Conservation (phyloP, 1,139 yeast genomes). For the Debaryomycetaceae sp. region DNA sequence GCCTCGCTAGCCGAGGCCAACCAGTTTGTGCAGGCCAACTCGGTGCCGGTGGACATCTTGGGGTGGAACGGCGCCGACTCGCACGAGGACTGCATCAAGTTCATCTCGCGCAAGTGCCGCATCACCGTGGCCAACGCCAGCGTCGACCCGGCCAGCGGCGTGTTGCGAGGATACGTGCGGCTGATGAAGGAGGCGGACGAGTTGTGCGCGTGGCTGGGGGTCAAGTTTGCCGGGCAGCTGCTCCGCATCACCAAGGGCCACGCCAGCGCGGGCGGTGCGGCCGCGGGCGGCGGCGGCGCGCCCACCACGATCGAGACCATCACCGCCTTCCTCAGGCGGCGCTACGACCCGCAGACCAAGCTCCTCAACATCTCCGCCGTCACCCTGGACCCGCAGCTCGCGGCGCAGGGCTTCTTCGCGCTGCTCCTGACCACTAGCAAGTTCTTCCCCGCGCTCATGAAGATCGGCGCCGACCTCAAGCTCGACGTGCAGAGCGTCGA, state of each 20-base stretch:
- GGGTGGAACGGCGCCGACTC: constrained; percentile 79
- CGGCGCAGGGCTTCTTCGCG: constrained; percentile 62
- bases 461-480: constrained; percentile 59
- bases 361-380: constrained; percentile 71
- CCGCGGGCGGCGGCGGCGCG: constrained; percentile 11
- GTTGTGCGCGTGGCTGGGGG: constrained; percentile 64
- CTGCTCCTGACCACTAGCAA: constrained; percentile 60
- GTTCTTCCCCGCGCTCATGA: constrained; percentile 89
- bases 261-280: constrained; percentile 12
- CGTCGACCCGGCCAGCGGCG: constrained; percentile 39
- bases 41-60: constrained; percentile 54
- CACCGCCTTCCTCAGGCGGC: constrained; percentile 53
- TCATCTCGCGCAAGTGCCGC: constrained; percentile 64
- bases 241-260: constrained; percentile 47
- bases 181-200: constrained; percentile 53
- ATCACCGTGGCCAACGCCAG: constrained; percentile 47
- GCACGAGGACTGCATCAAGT: constrained; percentile 61
- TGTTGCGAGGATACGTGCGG: constrained; percentile 57
- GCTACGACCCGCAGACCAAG: constrained; percentile 63
- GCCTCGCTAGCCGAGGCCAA: constrained; percentile 24
- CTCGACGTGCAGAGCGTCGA: constrained; percentile 68
- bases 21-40: constrained; percentile 29
- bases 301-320: constrained; percentile 55
- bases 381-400: constrained; percentile 60
- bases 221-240: constrained; percentile 73